Base-by-base conservation (phyloP, 306 rosid species). In the Begonia masoniana region DNA sequence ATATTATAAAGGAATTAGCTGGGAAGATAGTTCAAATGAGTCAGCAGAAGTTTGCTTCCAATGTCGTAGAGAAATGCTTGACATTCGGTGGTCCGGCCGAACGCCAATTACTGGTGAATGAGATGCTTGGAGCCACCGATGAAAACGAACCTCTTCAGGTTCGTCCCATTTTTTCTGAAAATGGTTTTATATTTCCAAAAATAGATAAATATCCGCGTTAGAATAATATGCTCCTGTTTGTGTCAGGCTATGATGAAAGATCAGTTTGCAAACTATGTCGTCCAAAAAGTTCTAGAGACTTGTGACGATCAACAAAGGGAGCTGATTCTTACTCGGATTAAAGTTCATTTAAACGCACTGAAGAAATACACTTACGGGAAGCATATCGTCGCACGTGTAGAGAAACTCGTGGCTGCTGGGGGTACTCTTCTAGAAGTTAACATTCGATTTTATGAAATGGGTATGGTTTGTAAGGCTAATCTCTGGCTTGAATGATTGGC, bases 141-240 rank as follows among this genome's bases (percentile, higher is more conserved):
- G 96, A 86, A 71, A 86, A 86, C 45, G 96, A 86, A 71, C 94
- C 94, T 52, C 94, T 82, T 73, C 96, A 86, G 96, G 96, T 87
- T 62, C 50, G 59, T 68, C 45, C 62, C 2, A 31, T 3, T 3
- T 6, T 31, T 31, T 31, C 39, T 7, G 39, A 6, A 6, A 4
- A 31, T 31, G 39, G 39, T 5, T 26, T 31, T 31, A 31, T 31
- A 0, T 31, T 31, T 31, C 39, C 8, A 31, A 6, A 31, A 31
- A 31, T 31, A 6, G 39, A 31, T 31, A 31, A 31, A 4, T 7
- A 31, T 31, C 7, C 39, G 5, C 5, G 1, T 31, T 31, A 31
- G 8, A 31, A 7, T 31, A 5, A 26, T 6, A 26, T 26, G 35
- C 6, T 31, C 8, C 9, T 31, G 39, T 46, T 21, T 12, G 47